phyloP scores from a whole-genome alignment of 331 rosid genomes.

The Arachis monticola region DNA sequence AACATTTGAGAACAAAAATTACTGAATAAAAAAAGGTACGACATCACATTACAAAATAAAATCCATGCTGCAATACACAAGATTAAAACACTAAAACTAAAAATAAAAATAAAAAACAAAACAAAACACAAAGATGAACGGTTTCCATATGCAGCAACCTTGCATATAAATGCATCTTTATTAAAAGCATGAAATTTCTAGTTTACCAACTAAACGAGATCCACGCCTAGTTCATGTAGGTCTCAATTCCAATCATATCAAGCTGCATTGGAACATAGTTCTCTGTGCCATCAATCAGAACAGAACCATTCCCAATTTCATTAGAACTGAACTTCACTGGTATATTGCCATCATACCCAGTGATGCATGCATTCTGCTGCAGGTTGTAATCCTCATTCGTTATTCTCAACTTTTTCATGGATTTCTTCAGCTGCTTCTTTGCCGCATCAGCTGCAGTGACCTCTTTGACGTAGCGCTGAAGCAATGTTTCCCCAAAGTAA shows the following conservation, averaged over 20 bases:
- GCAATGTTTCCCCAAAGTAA: slow-evolving; percentile 5
- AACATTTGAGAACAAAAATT: too few relatives aligned
- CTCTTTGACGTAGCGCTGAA: slow-evolving; percentile 54
- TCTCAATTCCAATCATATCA: too few relatives aligned
- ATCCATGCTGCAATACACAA: neutral
- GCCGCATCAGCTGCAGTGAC: neutral
- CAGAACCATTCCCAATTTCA: too few relatives aligned
- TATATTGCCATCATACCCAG: neutral
- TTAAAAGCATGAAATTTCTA: too few relatives aligned
- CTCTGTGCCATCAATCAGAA: too few relatives aligned
- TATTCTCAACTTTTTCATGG: neutral
- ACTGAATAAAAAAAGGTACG: too few relatives aligned
- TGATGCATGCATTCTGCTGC: neutral
- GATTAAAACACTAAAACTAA: neutral
- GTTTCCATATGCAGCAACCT: neutral
- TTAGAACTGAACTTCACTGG: neutral
- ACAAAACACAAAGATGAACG: neutral
- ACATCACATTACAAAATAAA: neutral
- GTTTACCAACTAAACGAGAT: too few relatives aligned
- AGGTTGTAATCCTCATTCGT: neutral
- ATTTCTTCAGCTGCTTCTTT: neutral
- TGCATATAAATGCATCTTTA: neutral
- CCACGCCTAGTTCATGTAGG: too few relatives aligned
- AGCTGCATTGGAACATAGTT: too few relatives aligned
- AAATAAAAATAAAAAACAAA: neutral